Conservation (phyloP, 805 yeast species). For the Zygosaccharomyces bailii region DNA sequence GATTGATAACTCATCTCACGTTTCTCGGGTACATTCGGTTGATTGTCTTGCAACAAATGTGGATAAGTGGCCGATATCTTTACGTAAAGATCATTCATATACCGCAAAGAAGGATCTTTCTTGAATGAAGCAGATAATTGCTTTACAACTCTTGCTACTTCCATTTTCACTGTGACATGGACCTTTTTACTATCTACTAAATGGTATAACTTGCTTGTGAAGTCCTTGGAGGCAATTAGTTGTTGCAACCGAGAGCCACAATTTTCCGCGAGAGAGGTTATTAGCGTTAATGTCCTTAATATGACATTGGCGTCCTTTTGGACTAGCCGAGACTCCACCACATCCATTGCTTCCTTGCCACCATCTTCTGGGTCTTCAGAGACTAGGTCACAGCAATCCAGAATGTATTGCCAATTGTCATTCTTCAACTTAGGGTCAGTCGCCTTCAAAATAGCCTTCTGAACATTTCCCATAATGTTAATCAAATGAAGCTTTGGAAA, state of each 20-base stretch:
- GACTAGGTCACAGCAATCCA: constrained; percentile 66
- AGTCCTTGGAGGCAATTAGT: constrained; percentile 55
- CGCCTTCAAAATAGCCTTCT: constrained; percentile 42
- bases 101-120: constrained; percentile 70
- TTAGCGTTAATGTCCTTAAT: constrained; percentile 51
- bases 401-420: constrained; percentile 65
- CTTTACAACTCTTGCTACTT: constrained; percentile 61
- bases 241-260: constrained; percentile 69
- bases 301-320: constrained; percentile 62
- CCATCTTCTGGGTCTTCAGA: constrained; percentile 58
- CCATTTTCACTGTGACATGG: constrained; percentile 64
- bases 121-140: constrained; percentile 64
- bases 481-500: neutral
- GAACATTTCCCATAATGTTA: constrained; percentile 12
- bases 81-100: constrained; percentile 59
- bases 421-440: constrained; percentile 59
- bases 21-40: constrained; percentile 60
- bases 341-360: constrained; percentile 40
- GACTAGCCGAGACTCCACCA: constrained; percentile 47
- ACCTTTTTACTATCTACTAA: constrained; percentile 52
- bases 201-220: constrained; percentile 46
- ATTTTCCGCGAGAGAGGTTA: constrained; percentile 67
- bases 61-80: constrained; percentile 46
- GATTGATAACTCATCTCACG: constrained; percentile 45
- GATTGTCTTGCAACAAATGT: constrained; percentile 22